These are phyloP conservation scores for Bruguiera gymnorhiza DNA, from an alignment of 345 rosid genomes.

Conservation along the genomic window DNA sequence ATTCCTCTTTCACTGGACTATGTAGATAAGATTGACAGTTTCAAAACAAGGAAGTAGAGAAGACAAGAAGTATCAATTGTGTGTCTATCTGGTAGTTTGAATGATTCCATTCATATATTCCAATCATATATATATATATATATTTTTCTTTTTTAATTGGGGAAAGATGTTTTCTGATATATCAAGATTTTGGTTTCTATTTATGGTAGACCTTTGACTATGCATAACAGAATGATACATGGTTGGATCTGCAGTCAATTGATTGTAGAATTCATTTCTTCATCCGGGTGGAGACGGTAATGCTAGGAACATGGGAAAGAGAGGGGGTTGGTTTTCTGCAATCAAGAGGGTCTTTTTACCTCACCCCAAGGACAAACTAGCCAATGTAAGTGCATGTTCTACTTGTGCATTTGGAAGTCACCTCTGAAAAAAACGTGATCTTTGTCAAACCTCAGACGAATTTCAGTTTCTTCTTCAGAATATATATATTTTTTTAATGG, in stretches of 20 bases:
- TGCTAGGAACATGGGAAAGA: constrained; percentile 86
- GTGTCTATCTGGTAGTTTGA: constrained; percentile 8
- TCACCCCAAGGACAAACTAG: constrained; percentile 67
- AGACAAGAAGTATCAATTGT: constrained; percentile 3
- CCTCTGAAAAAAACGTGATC: background rate
- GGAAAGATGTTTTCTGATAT: background rate
- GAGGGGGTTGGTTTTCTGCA: constrained; percentile 91
- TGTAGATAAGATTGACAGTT: background rate
- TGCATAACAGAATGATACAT: background rate
- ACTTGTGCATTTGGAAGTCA: background rate
- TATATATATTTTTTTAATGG: background rate
- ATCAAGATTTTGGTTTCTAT: background rate
- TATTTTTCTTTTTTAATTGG: background rate
- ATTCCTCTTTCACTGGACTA: background rate
- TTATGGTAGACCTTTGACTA: background rate
- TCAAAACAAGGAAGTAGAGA: background rate
- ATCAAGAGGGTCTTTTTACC: constrained; percentile 75
- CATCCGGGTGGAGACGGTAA: constrained; percentile 44
- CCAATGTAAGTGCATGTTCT: constrained; percentile 47
- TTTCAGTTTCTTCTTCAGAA: background rate
- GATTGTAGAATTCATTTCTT: constrained; percentile 20
- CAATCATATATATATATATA: background rate
- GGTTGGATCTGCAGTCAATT: constrained; percentile 18
- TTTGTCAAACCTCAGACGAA: background rate
- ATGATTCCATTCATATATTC: background rate